A percentile compares a stretch with the other conserved stretches of the same genome.
Conservation (phyloP, 1,284 basidiomycete genomes). For the Leccinum cinnamomeum region DNA sequence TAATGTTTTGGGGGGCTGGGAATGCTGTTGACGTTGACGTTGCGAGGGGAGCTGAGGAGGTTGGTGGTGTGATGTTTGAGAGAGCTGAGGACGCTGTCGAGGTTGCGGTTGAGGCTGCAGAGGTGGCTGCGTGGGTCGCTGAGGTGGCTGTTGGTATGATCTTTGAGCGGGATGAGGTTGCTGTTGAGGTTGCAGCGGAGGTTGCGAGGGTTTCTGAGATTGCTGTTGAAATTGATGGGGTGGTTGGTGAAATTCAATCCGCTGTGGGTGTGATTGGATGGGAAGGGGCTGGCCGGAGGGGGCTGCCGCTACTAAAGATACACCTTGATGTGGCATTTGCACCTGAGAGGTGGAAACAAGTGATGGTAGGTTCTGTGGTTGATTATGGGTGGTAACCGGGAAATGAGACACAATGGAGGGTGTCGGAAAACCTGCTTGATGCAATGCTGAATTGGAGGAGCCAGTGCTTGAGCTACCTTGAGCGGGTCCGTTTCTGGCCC, state of each 20-base stretch:
- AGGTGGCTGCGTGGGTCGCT: not conserved
- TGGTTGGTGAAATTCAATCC: not conserved
- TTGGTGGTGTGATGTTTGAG: not conserved
- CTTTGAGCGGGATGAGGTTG: not conserved
- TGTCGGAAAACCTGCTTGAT: not conserved
- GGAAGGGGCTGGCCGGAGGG: not conserved
- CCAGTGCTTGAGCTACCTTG: not conserved
- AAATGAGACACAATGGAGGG: conserved; percentile 6
- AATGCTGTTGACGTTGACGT: not conserved
- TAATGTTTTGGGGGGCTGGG: not conserved
- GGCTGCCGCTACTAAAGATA: not conserved
- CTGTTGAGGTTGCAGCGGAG: not conserved
- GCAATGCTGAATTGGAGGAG: conserved; percentile 2
- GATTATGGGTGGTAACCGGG: conserved; percentile 2
- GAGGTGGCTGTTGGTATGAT: not conserved
- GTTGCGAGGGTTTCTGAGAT: not conserved
- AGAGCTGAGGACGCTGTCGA: not conserved
- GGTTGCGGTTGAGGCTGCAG: not conserved
- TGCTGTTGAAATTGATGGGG: conserved; percentile 7
- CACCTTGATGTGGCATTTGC: conserved; percentile 11
- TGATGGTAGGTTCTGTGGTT: conserved; percentile 3
- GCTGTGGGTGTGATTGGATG: not conserved
- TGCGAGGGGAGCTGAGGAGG: not conserved
- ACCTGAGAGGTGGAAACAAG: conserved; percentile 5
- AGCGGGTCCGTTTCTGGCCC: not conserved